These are phyloP conservation scores for Nigrospora oryzae DNA, from an alignment of 2,329 filamentous ascomycete genomes.

Conservation along the genomic window DNA sequence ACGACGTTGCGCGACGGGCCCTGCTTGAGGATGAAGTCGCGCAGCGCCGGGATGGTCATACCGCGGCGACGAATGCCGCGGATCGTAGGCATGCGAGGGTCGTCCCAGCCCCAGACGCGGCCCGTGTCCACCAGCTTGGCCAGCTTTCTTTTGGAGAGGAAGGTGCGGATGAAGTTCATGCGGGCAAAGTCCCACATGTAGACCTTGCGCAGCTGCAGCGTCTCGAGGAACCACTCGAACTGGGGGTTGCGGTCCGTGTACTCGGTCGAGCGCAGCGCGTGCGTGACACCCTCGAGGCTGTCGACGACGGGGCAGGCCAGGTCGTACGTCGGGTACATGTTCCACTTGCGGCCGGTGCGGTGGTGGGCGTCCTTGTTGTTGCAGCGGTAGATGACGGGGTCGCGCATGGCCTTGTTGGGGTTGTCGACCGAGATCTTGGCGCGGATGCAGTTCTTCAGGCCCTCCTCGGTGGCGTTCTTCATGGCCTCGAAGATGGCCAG, in stretches of 20 bases:
- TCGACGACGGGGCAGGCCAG: conserved; percentile 80
- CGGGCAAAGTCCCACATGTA: conserved; percentile 81
- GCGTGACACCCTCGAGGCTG: conserved; percentile 72
- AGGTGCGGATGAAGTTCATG: conserved; percentile 76
- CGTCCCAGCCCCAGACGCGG: conserved; percentile 77
- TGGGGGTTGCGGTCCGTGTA: conserved; percentile 82
- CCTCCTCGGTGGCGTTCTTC: conserved; percentile 76
- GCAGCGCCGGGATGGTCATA: conserved; percentile 69
- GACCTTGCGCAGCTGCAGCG: conserved; percentile 64
- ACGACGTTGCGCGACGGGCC: conserved; percentile 78
- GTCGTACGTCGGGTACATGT: conserved; percentile 83
- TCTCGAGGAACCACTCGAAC: conserved; percentile 78
- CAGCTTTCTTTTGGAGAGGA: conserved; percentile 80
- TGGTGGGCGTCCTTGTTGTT: conserved; percentile 63
- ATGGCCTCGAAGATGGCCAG: conserved; percentile 85
- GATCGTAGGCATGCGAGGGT: conserved; percentile 79
- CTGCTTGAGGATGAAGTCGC: conserved; percentile 79
- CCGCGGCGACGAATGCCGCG: conserved; percentile 71
- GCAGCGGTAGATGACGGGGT: conserved; percentile 96
- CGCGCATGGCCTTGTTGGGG: conserved; percentile 90
- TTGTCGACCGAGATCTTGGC: conserved; percentile 89
- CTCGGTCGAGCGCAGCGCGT: conserved; percentile 76
- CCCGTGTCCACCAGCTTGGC: conserved; percentile 73
- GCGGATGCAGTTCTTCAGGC: conserved; percentile 80
- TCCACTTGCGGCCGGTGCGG: conserved; percentile 71